A percentile compares a stretch with the other conserved stretches of the same genome.
Evolutionary conservation across 106 monocot genomes (phyloP).

Genomic region (Phalaenopsis equestris): DNA sequence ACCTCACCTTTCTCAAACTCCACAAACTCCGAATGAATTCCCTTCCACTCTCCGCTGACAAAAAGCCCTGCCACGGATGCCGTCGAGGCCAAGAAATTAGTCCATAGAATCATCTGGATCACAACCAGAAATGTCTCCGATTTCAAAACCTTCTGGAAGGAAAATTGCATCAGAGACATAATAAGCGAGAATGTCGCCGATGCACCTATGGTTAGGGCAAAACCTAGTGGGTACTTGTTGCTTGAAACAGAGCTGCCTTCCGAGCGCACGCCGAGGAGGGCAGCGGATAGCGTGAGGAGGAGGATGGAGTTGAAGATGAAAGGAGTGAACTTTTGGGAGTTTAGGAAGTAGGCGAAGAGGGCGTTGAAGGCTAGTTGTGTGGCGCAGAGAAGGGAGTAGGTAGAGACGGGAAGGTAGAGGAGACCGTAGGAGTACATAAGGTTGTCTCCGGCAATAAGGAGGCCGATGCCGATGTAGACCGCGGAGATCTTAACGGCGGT

Average conservation of each 20-base stretch:
- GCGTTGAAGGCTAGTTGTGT: constrained; percentile 47
- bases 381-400: constrained; percentile 39
- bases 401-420: constrained; percentile 42
- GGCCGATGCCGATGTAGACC: constrained; percentile 22
- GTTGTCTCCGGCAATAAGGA: constrained; percentile 29
- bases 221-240: constrained; percentile 20
- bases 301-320: constrained; percentile 36
- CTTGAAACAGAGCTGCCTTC: neutral
- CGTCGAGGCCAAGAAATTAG: constrained; percentile 14
- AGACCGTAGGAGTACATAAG: constrained; percentile 51
- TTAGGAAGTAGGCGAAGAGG: constrained; percentile 39
- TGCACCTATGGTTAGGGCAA: constrained; percentile 25
- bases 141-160: constrained; percentile 36
- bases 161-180: constrained; percentile 33
- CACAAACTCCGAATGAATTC: constrained; percentile 26
- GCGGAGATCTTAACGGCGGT: constrained; percentile 5
- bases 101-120: constrained; percentile 30
- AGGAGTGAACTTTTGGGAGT: constrained; percentile 35
- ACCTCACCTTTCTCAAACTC: constrained; percentile 18
- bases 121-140: constrained; percentile 25
- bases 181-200: constrained; percentile 35
- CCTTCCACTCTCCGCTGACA: constrained; percentile 43
- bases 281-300: constrained; percentile 30
- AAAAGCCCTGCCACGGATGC: constrained; percentile 26
- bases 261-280: constrained; percentile 20